A percentile compares a stretch with the other conserved stretches of the same genome.
Evolutionary conservation across 192 early-diverging fungal species (phyloP).

Genomic region (Coemansia sp.): DNA sequence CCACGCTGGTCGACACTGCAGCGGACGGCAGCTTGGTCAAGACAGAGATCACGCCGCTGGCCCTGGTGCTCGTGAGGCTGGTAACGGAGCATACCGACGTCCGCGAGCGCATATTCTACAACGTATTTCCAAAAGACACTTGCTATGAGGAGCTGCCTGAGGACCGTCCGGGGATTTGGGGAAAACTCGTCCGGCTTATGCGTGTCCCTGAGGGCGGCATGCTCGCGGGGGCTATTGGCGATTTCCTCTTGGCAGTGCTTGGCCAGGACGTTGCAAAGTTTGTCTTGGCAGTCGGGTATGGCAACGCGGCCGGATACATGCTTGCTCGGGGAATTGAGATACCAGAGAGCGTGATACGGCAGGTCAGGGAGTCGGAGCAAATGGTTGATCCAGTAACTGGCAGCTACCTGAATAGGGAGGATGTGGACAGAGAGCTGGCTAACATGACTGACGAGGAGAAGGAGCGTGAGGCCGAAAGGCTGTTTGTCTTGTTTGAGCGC

Average conservation of each 20-base stretch:
- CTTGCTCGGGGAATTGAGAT: constrained; percentile 67
- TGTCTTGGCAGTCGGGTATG: constrained; percentile 74
- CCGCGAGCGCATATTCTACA: constrained; percentile 21
- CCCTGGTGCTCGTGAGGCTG: constrained; percentile 37
- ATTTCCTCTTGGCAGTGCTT: constrained; percentile 36
- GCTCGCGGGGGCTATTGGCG: constrained; percentile 35
- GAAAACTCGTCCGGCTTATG: constrained; percentile 38
- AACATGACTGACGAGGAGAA: constrained; percentile 97
- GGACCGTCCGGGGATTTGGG: constrained; percentile 24
- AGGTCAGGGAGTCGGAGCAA: constrained; percentile 6
- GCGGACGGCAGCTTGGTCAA: constrained; percentile 2
- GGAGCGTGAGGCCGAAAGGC: constrained; percentile 84
- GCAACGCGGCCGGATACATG: constrained; percentile 90
- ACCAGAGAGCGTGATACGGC: constrained; percentile 33
- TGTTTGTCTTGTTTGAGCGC: constrained; percentile 93
- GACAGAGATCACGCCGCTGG: constrained; percentile 29
- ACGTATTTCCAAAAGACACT: constrained; percentile 15
- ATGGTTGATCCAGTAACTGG: constrained; percentile 90
- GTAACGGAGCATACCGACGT: constrained; percentile 22
- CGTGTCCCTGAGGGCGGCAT: constrained; percentile 31
- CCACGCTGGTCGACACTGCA: not conserved
- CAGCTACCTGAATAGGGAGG: constrained; percentile 53
- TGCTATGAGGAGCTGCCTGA: constrained; percentile 29
- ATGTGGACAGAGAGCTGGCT: constrained; percentile 58
- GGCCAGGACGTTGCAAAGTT: constrained; percentile 46